Percentiles rank a stretch among this genome's conserved stretches.
Evolutionary conservation across 495 filamentous ascomycete genomes (phyloP).

Genomic region (Cenococcum geophilum): DNA sequence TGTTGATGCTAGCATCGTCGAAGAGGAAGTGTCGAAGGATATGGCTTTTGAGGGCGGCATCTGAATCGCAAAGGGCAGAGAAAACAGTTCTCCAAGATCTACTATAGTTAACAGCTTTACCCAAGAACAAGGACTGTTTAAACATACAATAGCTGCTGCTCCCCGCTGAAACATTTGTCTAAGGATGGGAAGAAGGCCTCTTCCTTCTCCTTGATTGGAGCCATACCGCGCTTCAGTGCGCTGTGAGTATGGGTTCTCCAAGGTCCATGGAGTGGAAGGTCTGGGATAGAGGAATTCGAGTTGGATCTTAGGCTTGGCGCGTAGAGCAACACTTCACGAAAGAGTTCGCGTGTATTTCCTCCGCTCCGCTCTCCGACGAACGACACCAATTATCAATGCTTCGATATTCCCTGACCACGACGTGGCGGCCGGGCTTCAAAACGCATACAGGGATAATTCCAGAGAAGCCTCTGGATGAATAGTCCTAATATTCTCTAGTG

Average conservation of each 20-base stretch:
- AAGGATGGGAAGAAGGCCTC: conserved; percentile 16
- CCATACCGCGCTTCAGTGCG: conserved; percentile 30
- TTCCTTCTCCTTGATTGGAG: conserved; percentile 11
- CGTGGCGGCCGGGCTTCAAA: too few relatives aligned
- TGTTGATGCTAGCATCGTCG: conserved; percentile 56
- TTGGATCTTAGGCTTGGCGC: not conserved
- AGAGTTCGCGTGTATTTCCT: too few relatives aligned
- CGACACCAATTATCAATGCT: not conserved
- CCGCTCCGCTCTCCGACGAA: not conserved
- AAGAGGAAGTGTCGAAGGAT: conserved; percentile 51
- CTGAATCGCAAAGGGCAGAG: conserved; percentile 53
- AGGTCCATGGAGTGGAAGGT: conserved; percentile 16
- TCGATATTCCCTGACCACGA: too few relatives aligned
- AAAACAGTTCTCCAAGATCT: conserved; percentile 77
- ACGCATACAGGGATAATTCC: too few relatives aligned
- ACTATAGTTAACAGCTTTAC: conserved; percentile 7
- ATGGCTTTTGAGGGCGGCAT: conserved; percentile 44
- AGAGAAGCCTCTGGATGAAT: too few relatives aligned
- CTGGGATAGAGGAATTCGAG: not conserved
- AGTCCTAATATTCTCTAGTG: too few relatives aligned
- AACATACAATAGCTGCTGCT: conserved; percentile 27
- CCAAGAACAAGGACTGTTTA: not conserved
- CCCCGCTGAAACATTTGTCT: conserved; percentile 24
- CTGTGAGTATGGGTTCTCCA: conserved; percentile 2
- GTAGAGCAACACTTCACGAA: not conserved